Conservation (phyloP, 2,329 filamentous ascomycete species). For the Aureobasidium sp. region DNA sequence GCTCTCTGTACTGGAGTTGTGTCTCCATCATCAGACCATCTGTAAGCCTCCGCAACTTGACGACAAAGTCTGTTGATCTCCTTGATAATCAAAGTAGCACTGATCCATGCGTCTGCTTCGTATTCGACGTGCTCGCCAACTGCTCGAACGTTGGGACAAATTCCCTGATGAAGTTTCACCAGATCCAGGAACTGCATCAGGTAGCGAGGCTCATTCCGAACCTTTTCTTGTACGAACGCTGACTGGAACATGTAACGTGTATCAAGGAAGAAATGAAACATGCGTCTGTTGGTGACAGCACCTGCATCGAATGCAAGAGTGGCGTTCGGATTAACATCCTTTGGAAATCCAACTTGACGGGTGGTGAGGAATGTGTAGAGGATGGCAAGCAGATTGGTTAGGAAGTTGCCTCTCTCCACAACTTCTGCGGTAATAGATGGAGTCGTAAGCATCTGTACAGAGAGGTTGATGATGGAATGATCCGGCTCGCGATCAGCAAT, state of each 20-base stretch:
- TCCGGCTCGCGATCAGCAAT: constrained; percentile 95
- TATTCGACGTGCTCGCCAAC: constrained; percentile 96
- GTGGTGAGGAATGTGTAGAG: constrained; percentile 96
- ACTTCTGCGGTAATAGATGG: constrained; percentile 95
- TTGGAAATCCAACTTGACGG: constrained; percentile 87
- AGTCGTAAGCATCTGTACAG: constrained; percentile 90
- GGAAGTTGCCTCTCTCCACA: constrained; percentile 87
- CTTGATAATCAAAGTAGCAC: constrained; percentile 83
- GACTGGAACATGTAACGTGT: constrained; percentile 85
- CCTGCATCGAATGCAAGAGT: constrained; percentile 89
- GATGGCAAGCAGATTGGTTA: constrained; percentile 91
- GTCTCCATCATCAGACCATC: constrained; percentile 40
- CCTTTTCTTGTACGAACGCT: constrained; percentile 74
- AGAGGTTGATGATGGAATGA: constrained; percentile 97
- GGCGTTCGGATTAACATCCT: constrained; percentile 76
- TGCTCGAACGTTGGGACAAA: constrained; percentile 87
- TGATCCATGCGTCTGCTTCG: constrained; percentile 97
- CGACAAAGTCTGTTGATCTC: constrained; percentile 91
- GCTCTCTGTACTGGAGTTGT: constrained; percentile 58
- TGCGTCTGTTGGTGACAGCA: constrained; percentile 85
- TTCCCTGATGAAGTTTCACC: constrained; percentile 92
- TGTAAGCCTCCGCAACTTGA: constrained; percentile 79
- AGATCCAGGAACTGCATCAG: constrained; percentile 90
- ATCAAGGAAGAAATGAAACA: constrained; percentile 97
- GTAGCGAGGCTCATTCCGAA: constrained; percentile 78